Conservation (phyloP, 148 eudicot genomes). For the Heliosperma pusillum region DNA sequence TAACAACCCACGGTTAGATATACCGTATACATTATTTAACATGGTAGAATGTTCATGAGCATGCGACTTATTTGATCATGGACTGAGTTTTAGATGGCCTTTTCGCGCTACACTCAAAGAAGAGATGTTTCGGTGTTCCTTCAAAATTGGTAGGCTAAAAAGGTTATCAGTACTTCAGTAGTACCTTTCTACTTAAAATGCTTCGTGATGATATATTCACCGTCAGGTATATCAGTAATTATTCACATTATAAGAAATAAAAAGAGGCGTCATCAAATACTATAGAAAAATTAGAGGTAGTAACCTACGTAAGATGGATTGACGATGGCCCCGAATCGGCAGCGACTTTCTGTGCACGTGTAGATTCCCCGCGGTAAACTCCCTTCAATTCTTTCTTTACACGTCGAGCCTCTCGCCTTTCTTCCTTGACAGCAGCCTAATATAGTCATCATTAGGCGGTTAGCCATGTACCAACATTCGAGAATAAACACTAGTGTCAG, state of each 20-base stretch:
- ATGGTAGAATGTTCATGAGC: neutral
- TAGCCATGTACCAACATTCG: neutral
- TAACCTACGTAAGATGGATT: slow-evolving; percentile 64
- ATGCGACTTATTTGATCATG: neutral
- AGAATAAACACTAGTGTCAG: neutral
- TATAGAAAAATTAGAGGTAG: neutral
- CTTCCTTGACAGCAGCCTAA: slow-evolving; percentile 85
- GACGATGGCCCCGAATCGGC: slow-evolving; percentile 88
- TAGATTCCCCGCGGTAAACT: slow-evolving; percentile 60
- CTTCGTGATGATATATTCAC: too few relatives aligned
- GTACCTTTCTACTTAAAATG: too few relatives aligned
- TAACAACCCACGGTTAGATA: neutral
- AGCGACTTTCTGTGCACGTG: slow-evolving; percentile 87
- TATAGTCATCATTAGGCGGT: slow-evolving; percentile 6
- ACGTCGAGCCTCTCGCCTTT: slow-evolving; percentile 78
- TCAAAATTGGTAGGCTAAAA: too few relatives aligned
- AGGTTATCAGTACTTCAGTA: too few relatives aligned
- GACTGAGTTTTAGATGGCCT: too few relatives aligned
- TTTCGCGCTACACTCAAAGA: too few relatives aligned
- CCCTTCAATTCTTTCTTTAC: slow-evolving; percentile 76
- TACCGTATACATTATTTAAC: neutral
- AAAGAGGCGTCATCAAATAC: neutral
- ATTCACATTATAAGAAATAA: neutral
- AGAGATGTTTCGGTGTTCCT: too few relatives aligned
- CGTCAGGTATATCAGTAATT: neutral